A percentile compares a stretch with the other conserved stretches of the same genome.
Conservation (phyloP, 805 yeast species). For the Starmerella gropengiesseri region DNA sequence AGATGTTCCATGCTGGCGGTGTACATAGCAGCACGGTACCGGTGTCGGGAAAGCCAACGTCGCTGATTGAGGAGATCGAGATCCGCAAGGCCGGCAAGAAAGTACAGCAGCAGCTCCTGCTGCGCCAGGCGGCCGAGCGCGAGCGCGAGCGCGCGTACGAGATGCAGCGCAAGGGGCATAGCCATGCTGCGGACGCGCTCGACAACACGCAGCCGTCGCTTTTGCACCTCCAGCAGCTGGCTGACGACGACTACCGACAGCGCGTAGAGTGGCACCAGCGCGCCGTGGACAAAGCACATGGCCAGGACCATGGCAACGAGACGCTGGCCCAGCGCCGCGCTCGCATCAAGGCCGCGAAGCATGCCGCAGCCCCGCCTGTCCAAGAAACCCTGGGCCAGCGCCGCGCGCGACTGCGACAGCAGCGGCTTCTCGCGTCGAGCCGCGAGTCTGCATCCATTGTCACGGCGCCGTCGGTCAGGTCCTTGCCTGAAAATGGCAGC, state of each 20-base stretch:
- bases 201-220: constrained; percentile 23
- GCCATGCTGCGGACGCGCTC: constrained; percentile 26
- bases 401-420: constrained; percentile 17
- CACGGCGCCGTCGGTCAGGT: neutral
- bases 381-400: constrained; percentile 24
- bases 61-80: constrained; percentile 32
- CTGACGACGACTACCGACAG: constrained; percentile 26
- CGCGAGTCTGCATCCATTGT: neutral
- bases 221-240: constrained; percentile 27
- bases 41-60: constrained; percentile 23
- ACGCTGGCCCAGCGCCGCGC: constrained; percentile 27
- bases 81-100: constrained; percentile 29
- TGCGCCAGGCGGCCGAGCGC: constrained; percentile 22
- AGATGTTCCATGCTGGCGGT: constrained; percentile 25
- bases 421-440: neutral
- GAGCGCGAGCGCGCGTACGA: constrained; percentile 20
- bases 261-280: constrained; percentile 24
- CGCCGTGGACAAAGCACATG: constrained; percentile 15
- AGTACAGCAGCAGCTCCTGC: constrained; percentile 24
- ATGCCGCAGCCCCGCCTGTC: constrained; percentile 1
- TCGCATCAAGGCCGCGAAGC: constrained; percentile 22
- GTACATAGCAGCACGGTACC: constrained; percentile 18
- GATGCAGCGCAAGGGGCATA: neutral
- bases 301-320: constrained; percentile 24
- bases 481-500: neutral